Base-by-base conservation (phyloP, 2,329 filamentous ascomycete genomes). In the Aspergillus piperis region DNA sequence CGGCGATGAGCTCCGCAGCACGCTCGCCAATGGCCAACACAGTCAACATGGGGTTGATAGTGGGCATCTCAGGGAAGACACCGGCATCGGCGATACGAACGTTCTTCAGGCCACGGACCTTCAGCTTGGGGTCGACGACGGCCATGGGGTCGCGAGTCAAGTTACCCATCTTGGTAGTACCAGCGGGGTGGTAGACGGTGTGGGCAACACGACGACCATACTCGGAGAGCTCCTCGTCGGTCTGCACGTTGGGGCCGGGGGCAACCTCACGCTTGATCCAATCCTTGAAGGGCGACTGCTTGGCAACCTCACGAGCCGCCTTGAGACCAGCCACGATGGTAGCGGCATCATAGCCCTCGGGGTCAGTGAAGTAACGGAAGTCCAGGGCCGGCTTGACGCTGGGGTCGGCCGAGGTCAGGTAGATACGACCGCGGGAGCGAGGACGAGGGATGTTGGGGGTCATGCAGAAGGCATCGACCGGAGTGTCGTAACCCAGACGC, bases 101-200 rank as follows among this genome's bases (percentile, higher is more conserved):
- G 30, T 86, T 86, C 80, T 87, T 86, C 64, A 96, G 77, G 0
- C 90, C 91, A 27, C 86, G 82, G 30, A 96, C 81, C 78, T 85
- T 89, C 63, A 96, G 78, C 71, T 88, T 81, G 25, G 84, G 83
- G 71, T 95, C 89, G n/a, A 96, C 92, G 19, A 96, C 92, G 5
- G 91, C 91, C 74, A 88, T 78, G 53, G 84, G 78, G 73, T 96
- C 90, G 56, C 80, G 84, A 58, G 75, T 75, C 5, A 90, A 78
- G 70, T 93, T 87, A 36, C 91, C 91, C 92, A 96, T 96, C 83
- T 92, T 92, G 58, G 91, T 95, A 17, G 92, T 96, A 55, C 92
- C 92, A 11, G 90, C 89, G 0, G 92, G 92, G 77, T 96, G 92
- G 78, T 96, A 96, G 30, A 96, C 91, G 1, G 92, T 96, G 77